These are phyloP conservation scores for Metschnikowia amazonensis DNA, from an alignment of 805 yeast species.

Conservation along the genomic window DNA sequence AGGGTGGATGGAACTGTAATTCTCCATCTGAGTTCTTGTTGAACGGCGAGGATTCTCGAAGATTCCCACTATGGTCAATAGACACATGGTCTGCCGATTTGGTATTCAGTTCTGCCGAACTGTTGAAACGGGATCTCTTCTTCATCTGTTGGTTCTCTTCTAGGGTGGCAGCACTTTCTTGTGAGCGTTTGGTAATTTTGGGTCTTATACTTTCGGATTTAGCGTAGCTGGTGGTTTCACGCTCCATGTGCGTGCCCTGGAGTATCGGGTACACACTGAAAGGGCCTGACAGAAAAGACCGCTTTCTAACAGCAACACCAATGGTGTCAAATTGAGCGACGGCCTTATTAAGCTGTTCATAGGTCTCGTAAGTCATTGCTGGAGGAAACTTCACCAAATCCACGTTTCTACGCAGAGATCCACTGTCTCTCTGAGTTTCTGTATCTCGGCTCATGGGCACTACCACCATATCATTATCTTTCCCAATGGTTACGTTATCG, in stretches of 20 bases:
- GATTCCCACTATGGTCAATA: background rate
- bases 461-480: slow-evolving; percentile 18
- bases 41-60: background rate
- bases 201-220: background rate
- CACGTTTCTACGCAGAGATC: slow-evolving; percentile 43
- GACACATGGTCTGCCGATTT: background rate
- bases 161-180: background rate
- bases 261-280: slow-evolving; percentile 8
- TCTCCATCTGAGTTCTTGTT: background rate
- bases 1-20: background rate
- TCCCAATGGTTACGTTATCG: slow-evolving; percentile 33
- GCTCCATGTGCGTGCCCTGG: background rate
- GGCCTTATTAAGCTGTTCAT: slow-evolving; percentile 35
- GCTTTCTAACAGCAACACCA: background rate
- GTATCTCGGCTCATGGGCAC: slow-evolving; percentile 18
- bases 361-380: slow-evolving; percentile 32
- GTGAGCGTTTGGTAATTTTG: background rate
- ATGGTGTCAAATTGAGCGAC: slow-evolving; percentile 32
- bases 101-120: no score
- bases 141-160: background rate
- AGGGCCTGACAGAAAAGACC: slow-evolving; percentile 8
- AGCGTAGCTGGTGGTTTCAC: background rate
- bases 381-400: slow-evolving; percentile 42
- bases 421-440: slow-evolving; percentile 22
- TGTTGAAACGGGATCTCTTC: background rate